These are phyloP conservation scores for Clonostachys sp. DNA, from an alignment of 2,329 filamentous ascomycete genomes.

Conservation along the genomic window DNA sequence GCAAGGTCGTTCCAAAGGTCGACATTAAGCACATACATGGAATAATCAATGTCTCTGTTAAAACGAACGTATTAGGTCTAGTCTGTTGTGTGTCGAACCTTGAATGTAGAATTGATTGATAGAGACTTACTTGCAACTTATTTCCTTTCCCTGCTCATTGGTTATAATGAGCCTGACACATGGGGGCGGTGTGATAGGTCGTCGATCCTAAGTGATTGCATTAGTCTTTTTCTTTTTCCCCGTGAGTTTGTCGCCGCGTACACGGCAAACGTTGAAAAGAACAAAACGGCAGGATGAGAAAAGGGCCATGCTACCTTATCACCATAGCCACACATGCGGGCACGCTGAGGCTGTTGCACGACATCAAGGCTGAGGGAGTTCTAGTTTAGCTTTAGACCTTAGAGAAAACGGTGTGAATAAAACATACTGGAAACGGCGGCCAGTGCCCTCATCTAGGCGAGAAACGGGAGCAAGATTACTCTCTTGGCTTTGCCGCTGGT, in stretches of 20 bases:
- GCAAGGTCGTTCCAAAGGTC: constrained; percentile 66
- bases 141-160: constrained; percentile 73
- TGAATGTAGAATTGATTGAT: background rate
- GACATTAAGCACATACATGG: constrained; percentile 54
- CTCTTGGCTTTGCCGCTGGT: background rate
- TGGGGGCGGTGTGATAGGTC: constrained; percentile 92
- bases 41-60: constrained; percentile 16
- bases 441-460: background rate
- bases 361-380: constrained; percentile 58
- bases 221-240: no score
- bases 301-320: constrained; percentile 67
- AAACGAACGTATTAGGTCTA: background rate
- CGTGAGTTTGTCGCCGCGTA: no score
- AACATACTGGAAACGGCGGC: constrained; percentile 1
- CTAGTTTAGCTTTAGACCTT: no score
- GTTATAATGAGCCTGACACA: constrained; percentile 81
- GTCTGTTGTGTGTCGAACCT: background rate
- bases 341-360: constrained; percentile 85
- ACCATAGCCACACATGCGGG: constrained; percentile 97
- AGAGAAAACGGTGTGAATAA: background rate
- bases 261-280: no score
- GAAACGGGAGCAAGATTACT: background rate
- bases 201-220: constrained; percentile 62
- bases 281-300: no score
- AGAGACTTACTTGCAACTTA: constrained; percentile 70